Base-by-base conservation (phyloP, 192 early-diverging fungal genomes). In the Allomyces macrogynus region DNA sequence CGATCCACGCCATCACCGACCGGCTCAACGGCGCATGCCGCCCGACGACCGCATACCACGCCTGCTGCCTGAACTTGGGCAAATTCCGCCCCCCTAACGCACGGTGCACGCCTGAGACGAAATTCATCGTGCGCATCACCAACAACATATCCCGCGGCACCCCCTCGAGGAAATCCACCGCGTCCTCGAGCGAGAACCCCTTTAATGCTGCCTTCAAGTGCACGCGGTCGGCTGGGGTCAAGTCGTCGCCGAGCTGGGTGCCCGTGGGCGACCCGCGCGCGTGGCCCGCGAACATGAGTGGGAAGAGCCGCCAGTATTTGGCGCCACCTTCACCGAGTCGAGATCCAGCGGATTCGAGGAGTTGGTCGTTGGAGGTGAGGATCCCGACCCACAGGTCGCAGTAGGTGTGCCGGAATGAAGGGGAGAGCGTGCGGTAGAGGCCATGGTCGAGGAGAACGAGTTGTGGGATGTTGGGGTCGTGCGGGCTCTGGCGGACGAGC, bases 61-160 rank as follows among this genome's bases (percentile, higher is more conserved):
- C 49, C 16, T 57, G 49, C 49, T 14, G 16, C 16, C 49, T 14
- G 20, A 57, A 57, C 49, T 57, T 57, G 16, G 49, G 49, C 49
- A 57, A 57, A n/a, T 75, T 73, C n/a, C 69, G 70, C 3, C 76
- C 77, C 10, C 75, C 77, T 2, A 81, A 60, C 65, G 78, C 72
- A 25, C 73, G 66, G 66, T 81, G 80, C 20, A 81, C 74, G 12
- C 74, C 74, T 2, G 73, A 73, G 1, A 78, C 72, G 60, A 81
- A 61, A 60, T 81, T 76, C n/a, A 73, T 72, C 20, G 74, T 75
- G 25, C 80, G 73, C 66, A 79, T 77, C 24, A 78, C 71, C 61
- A 81, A 57, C 24, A 81, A 69, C 76, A 81, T 77, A 24, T 81
- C 80, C 8, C 80, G 66, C 0, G 80, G 80, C 25, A 81, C 64